Conservation (phyloP, 163 green algal species). For the Chlorella variabilis region DNA sequence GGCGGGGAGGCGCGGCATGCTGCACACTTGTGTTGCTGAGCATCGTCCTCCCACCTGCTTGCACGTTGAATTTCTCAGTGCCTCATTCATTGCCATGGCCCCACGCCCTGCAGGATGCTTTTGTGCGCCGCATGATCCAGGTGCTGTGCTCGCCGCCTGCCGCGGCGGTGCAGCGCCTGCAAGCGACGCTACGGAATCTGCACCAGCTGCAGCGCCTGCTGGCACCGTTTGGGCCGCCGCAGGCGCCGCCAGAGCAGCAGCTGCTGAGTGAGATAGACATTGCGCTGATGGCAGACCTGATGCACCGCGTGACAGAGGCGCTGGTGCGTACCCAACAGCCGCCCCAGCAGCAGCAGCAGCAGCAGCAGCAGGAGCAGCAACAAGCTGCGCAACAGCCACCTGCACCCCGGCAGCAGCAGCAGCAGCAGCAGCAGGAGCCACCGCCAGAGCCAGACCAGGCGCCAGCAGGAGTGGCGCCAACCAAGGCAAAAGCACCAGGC, state of each 20-base stretch:
- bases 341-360: background rate
- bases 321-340: background rate
- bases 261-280: constrained; percentile 41
- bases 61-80: no score
- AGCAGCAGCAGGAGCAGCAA: constrained; percentile 18
- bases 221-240: constrained; percentile 30
- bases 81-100: no score
- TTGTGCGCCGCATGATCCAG: constrained; percentile 26
- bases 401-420: background rate
- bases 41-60: background rate
- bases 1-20: no score
- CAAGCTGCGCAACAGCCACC: constrained; percentile 3
- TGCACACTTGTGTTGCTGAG: no score
- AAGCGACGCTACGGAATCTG: constrained; percentile 28
- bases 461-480: background rate
- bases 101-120: constrained; percentile 19
- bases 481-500: background rate
- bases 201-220: constrained; percentile 37
- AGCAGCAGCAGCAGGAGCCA: background rate
- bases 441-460: background rate
- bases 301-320: constrained; percentile 2
- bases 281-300: constrained; percentile 18
- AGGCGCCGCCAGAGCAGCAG: constrained; percentile 15
- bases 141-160: constrained; percentile 10
- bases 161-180: background rate